Percentiles rank a stretch among this genome's conserved stretches.
Evolutionary conservation across 2,329 filamentous ascomycete species (phyloP).

Genomic region (Talaromyces sp.): DNA sequence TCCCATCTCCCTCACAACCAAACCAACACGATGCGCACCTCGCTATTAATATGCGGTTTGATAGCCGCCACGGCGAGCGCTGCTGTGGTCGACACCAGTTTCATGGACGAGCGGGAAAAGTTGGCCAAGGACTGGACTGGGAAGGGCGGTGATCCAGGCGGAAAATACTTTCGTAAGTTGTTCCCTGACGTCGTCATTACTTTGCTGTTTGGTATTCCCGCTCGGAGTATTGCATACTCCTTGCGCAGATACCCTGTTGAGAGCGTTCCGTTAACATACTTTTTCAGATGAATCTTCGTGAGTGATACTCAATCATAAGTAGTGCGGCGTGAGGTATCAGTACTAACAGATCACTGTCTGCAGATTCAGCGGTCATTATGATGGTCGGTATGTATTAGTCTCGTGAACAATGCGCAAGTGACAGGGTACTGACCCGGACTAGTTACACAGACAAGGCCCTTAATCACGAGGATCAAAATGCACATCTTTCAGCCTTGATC

Average conservation of each 20-base stretch:
- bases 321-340: not conserved
- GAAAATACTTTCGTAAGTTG: slow-evolving; percentile 51
- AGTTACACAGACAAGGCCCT: slow-evolving; percentile 50
- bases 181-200: not conserved
- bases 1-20: not conserved
- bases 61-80: slow-evolving; percentile 4
- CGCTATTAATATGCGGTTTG: slow-evolving; percentile 9
- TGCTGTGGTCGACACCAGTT: slow-evolving; percentile 36
- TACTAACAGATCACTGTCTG: not conserved
- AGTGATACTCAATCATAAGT: slow-evolving; percentile 22
- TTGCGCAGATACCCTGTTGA: not conserved
- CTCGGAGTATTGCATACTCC: not conserved
- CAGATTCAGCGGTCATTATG: slow-evolving; percentile 55
- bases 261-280: slow-evolving; percentile 11
- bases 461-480: slow-evolving; percentile 45
- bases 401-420: not conserved
- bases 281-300: slow-evolving; percentile 44
- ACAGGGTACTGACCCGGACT: not conserved
- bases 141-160: slow-evolving; percentile 36
- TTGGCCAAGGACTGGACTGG: slow-evolving; percentile 41
- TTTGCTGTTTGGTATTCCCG: not conserved
- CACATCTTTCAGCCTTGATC: slow-evolving; percentile 51
- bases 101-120: slow-evolving; percentile 42
- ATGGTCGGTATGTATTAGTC: slow-evolving; percentile 41
- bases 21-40: not conserved